phyloP scores from a whole-genome alignment of 2,329 filamentous ascomycete species.

The Aspergillus arachidicola region DNA sequence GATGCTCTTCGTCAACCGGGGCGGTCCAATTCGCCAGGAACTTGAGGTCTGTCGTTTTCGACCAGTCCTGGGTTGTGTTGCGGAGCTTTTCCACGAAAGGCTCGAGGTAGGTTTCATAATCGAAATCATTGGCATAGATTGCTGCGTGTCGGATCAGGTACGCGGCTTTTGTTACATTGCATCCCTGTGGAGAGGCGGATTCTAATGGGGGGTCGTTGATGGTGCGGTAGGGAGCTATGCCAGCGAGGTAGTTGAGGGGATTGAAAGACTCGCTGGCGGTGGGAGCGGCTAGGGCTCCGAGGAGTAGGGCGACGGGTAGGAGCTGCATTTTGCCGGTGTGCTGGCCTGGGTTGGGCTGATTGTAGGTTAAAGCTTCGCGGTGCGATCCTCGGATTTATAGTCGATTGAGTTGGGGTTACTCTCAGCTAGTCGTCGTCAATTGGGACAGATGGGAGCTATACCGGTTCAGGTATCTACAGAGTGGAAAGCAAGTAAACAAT shows the following conservation, averaged over 20 bases:
- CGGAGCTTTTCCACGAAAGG: constrained; percentile 61
- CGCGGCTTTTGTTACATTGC: constrained; percentile 54
- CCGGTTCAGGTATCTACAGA: too few species aligned
- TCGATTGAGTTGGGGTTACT: neutral
- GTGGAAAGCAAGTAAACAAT: neutral
- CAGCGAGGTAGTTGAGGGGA: constrained; percentile 57
- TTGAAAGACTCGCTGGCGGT: constrained; percentile 44
- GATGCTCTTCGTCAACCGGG: constrained; percentile 59
- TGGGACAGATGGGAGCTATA: too few species aligned
- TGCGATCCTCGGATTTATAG: neutral
- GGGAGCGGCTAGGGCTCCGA: neutral
- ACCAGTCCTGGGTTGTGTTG: constrained; percentile 63
- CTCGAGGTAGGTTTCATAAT: constrained; percentile 60
- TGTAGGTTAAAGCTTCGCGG: neutral
- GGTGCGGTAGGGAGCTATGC: constrained; percentile 62
- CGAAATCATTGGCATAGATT: constrained; percentile 63
- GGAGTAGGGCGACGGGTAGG: neutral
- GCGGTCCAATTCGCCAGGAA: constrained; percentile 61
- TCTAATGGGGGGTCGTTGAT: constrained; percentile 52
- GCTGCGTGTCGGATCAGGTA: constrained; percentile 63
- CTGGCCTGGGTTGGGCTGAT: neutral
- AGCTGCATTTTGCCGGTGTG: neutral
- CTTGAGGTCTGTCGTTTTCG: constrained; percentile 55
- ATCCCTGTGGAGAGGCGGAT: constrained; percentile 52
- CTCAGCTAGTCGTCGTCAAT: neutral